Evolutionary conservation across 2,329 filamentous ascomycete species (phyloP).

Genomic region (Escovopsis sp.): DNA sequence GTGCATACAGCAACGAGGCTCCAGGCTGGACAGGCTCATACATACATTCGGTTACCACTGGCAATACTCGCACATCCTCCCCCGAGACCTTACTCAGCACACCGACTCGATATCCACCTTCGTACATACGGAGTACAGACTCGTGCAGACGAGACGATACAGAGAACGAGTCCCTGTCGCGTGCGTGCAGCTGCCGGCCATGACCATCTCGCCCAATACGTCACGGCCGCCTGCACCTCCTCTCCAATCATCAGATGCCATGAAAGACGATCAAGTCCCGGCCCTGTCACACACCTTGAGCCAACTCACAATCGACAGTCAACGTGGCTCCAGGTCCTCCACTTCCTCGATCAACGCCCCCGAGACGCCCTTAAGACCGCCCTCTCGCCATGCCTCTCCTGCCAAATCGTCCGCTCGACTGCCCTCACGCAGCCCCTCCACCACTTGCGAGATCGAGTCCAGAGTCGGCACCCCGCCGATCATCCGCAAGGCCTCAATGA

Average conservation of each 20-base stretch:
- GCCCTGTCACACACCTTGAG: constrained; percentile 27
- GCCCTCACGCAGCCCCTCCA: constrained; percentile 28
- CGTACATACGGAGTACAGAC: background rate
- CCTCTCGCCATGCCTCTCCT: constrained; percentile 22
- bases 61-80: too few relatives aligned
- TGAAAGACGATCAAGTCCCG: constrained; percentile 14
- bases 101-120: background rate
- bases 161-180: too few relatives aligned
- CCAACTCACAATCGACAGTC: constrained; percentile 27
- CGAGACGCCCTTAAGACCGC: constrained; percentile 22
- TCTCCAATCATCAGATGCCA: constrained; percentile 18
- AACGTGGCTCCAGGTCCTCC: constrained; percentile 14
- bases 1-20: too few relatives aligned
- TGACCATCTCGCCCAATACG: constrained; percentile 14
- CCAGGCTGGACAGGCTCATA: too few relatives aligned
- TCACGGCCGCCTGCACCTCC: constrained; percentile 18
- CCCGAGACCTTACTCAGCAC: background rate
- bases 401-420: constrained; percentile 23
- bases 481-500: constrained; percentile 40
- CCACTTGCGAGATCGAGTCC: constrained; percentile 24
- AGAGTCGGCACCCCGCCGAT: constrained; percentile 34
- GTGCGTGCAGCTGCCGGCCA: constrained; percentile 7
- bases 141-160: too few relatives aligned
- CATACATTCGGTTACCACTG: too few relatives aligned
- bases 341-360: constrained; percentile 11